phyloP scores from a whole-genome alignment of 2,329 filamentous ascomycete genomes.

The Leptographium flavum region DNA sequence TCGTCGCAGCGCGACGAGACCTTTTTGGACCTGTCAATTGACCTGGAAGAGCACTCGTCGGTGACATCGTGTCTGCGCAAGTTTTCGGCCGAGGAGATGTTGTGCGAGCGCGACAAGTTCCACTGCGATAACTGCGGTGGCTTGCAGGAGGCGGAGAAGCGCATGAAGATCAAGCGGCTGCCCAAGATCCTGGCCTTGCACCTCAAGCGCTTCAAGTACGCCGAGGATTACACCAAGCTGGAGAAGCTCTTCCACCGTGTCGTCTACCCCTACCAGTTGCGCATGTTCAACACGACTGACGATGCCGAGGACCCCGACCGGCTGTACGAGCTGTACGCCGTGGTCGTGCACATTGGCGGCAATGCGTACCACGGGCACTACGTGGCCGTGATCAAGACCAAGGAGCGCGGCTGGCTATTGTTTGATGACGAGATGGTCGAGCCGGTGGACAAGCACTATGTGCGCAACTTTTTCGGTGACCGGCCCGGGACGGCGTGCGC shows the following conservation, averaged over 20 bases:
- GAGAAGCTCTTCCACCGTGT: conserved; percentile 96
- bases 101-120: conserved; percentile 97
- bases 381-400: conserved; percentile 93
- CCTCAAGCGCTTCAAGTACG: conserved; percentile 96
- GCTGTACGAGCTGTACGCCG: conserved; percentile 90
- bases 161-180: conserved; percentile 96
- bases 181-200: conserved; percentile 86
- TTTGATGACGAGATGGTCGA: conserved; percentile 99
- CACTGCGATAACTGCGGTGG: conserved; percentile 96
- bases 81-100: conserved; percentile 96
- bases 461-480: conserved; percentile 94
- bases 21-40: conserved; percentile 90
- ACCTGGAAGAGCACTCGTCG: conserved; percentile 87
- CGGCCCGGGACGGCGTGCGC: conserved; percentile 82
- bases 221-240: conserved; percentile 80
- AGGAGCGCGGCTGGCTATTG: conserved; percentile 86
- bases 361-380: conserved; percentile 97
- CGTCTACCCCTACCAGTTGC: conserved; percentile 90
- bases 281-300: conserved; percentile 94
- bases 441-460: conserved; percentile 91
- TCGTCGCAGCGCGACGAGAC: conserved; percentile 90
- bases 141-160: conserved; percentile 92
- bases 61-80: conserved; percentile 91
- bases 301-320: conserved; percentile 88
- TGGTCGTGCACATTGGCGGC: conserved; percentile 92